These are phyloP conservation scores for Polymyxa betae DNA, from an alignment of 208 protist genomes.

Conservation along the genomic window DNA sequence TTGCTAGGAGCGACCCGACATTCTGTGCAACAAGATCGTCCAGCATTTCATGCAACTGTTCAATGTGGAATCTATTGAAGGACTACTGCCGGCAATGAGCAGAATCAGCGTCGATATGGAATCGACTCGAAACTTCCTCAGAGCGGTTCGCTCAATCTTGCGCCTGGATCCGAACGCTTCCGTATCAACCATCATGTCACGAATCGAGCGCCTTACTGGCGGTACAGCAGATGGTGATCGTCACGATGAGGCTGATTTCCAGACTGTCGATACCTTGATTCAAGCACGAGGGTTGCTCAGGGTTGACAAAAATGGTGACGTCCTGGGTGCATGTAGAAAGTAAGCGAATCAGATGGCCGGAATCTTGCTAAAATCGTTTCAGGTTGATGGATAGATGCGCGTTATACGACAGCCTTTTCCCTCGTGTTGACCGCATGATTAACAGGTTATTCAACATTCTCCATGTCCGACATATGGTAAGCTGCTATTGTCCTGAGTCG, in stretches of 20 bases:
- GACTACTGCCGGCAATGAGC: constrained; percentile 3
- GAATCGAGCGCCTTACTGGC: background rate
- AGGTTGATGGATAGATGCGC: constrained; percentile 42
- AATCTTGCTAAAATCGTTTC: background rate
- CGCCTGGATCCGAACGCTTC: constrained; percentile 23
- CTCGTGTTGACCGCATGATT: constrained; percentile 1
- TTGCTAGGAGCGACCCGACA: background rate
- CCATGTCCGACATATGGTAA: constrained; percentile 10
- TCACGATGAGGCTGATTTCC: constrained; percentile 7
- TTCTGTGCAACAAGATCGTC: constrained; percentile 49
- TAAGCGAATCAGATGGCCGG: background rate
- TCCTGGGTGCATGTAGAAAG: constrained; percentile 28
- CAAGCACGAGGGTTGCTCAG: background rate
- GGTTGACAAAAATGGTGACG: background rate
- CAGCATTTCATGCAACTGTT: constrained; percentile 40
- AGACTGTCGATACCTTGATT: background rate
- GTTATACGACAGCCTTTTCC: constrained; percentile 35
- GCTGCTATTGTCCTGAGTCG: background rate
- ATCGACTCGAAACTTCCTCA: constrained; percentile 34
- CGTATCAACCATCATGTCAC: background rate
- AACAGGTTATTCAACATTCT: constrained; percentile 17
- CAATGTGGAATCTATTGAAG: constrained; percentile 45
- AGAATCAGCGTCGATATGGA: constrained; percentile 30
- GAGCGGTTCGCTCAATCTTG: constrained; percentile 5
- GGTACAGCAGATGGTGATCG: background rate